Percentiles rank a stretch among this genome's conserved stretches.
phyloP scores from a whole-genome alignment of 2,329 filamentous ascomycete species.

The Hymenoscyphus salicellus region DNA sequence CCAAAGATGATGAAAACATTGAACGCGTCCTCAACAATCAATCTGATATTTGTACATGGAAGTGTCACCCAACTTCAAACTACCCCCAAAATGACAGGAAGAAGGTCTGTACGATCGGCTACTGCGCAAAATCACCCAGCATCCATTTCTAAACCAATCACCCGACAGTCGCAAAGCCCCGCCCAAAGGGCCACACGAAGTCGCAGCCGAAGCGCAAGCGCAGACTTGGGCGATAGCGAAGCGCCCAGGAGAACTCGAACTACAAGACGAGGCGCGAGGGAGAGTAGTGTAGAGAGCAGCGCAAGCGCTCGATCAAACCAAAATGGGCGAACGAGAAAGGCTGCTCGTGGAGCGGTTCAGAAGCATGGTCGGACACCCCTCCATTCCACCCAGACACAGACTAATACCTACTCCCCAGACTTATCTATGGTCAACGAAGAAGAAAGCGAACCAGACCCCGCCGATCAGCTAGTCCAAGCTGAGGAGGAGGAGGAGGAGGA shows the following conservation, averaged over 20 bases:
- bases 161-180: background rate
- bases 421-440: conserved; percentile 33
- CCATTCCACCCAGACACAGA: background rate
- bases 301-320: conserved; percentile 19
- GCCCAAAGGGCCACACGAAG: conserved; percentile 32
- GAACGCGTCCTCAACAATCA: background rate
- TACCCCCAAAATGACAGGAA: conserved; percentile 6
- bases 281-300: conserved; percentile 27
- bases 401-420: conserved; percentile 27
- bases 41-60: background rate
- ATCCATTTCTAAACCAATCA: conserved; percentile 28
- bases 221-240: conserved; percentile 32
- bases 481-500: conserved; percentile 13
- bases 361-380: conserved; percentile 18
- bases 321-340: conserved; percentile 24
- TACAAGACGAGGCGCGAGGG: conserved; percentile 17
- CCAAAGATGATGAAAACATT: background rate
- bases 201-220: conserved; percentile 40
- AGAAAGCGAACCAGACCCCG: conserved; percentile 18
- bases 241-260: conserved; percentile 8
- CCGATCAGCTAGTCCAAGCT: conserved; percentile 6
- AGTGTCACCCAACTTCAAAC: background rate
- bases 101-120: conserved; percentile 23
- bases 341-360: conserved; percentile 13
- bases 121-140: conserved; percentile 26